Conservation (phyloP, 306 rosid genomes). For the Sechiopsis laciniata region DNA sequence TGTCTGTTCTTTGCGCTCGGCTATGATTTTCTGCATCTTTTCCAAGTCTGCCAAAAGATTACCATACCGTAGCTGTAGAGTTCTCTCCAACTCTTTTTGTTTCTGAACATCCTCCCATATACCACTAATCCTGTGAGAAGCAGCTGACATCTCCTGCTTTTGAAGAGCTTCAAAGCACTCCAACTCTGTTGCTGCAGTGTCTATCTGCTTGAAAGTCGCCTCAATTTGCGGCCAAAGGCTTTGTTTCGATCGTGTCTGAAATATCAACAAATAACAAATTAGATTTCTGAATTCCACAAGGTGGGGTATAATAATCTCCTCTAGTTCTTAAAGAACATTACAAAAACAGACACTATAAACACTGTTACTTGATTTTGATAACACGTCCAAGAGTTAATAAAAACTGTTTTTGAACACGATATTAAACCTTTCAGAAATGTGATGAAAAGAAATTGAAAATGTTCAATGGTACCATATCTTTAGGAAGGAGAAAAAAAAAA, state of each 20-base stretch:
- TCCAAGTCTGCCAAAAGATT: constrained; percentile 51
- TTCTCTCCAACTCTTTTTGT: constrained; percentile 81
- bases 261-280: constrained; percentile 20
- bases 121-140: constrained; percentile 64
- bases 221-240: constrained; percentile 82
- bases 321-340: background rate
- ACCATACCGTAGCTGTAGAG: constrained; percentile 61
- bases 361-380: too few relatives aligned
- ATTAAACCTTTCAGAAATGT: too few relatives aligned
- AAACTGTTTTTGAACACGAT: too few relatives aligned
- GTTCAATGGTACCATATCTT: too few relatives aligned
- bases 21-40: constrained; percentile 42
- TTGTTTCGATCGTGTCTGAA: constrained; percentile 65
- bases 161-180: constrained; percentile 81
- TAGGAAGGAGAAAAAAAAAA: too few relatives aligned
- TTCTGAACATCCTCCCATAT: constrained; percentile 70
- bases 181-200: constrained; percentile 76
- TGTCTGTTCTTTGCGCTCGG: constrained; percentile 39
- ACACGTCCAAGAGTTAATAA: too few relatives aligned
- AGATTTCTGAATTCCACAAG: background rate
- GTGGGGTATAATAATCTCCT: background rate
- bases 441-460: too few relatives aligned
- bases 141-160: constrained; percentile 78
- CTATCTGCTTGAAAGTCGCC: constrained; percentile 77
- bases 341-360: background rate